Conservation (phyloP, 2,329 filamentous ascomycete genomes). For the Pseudocercospora crystallina region DNA sequence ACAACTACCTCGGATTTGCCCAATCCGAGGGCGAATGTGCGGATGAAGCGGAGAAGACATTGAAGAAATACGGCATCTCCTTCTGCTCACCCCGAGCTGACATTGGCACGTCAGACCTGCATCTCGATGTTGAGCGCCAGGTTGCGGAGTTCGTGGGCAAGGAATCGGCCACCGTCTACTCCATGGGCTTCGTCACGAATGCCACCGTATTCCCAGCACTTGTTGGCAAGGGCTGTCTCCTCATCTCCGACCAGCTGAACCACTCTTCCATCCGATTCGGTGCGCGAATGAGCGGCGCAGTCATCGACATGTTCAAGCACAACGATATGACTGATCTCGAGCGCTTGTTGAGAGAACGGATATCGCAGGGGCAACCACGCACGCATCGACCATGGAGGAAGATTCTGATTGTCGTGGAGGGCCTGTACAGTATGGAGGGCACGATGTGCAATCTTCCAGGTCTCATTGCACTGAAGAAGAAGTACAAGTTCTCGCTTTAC, state of each 20-base stretch:
- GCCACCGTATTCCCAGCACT: constrained; percentile 88
- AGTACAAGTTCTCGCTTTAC: constrained; percentile 96
- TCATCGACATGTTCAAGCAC: constrained; percentile 96
- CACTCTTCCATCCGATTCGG: constrained; percentile 97
- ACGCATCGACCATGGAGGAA: constrained; percentile 99
- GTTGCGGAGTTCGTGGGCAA: constrained; percentile 93
- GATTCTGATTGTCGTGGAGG: constrained; percentile 93
- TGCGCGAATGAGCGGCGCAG: constrained; percentile 87
- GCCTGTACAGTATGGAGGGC: constrained; percentile 98
- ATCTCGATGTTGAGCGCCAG: constrained; percentile 83
- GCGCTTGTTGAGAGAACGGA: constrained; percentile 80
- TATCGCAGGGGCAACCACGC: constrained; percentile 93
- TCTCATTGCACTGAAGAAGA: constrained; percentile 80
- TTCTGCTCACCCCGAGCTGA: constrained; percentile 80
- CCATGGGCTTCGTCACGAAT: constrained; percentile 98
- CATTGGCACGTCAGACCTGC: constrained; percentile 81
- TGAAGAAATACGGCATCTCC: constrained; percentile 82
- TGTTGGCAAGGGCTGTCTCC: constrained; percentile 86
- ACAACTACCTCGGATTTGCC: constrained; percentile 98
- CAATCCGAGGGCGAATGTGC: constrained; percentile 97
- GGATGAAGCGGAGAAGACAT: constrained; percentile 81
- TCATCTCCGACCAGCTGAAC: constrained; percentile 96
- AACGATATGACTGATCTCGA: constrained; percentile 92
- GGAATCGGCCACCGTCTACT: constrained; percentile 92
- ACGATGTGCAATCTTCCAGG: constrained; percentile 98